Evolutionary conservation across 2,329 filamentous ascomycete species (phyloP).

Genomic region (Fusarium albidum): DNA sequence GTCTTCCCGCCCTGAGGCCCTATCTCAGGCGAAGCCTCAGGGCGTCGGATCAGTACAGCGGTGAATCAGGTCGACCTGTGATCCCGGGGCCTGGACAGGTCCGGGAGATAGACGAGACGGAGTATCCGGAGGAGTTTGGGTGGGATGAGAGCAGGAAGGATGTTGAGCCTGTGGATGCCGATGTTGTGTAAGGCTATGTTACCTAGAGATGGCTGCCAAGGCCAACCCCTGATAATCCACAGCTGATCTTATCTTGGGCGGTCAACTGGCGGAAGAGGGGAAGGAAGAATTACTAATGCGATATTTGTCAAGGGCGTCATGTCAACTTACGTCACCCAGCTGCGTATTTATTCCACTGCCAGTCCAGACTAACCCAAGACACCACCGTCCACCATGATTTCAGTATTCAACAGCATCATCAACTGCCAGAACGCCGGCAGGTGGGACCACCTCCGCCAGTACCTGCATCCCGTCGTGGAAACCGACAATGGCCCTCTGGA

Average conservation of each 20-base stretch:
- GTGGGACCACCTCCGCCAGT: neutral
- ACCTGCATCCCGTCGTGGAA: neutral
- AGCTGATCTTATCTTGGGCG: too few relatives aligned
- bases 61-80: slow-evolving; percentile 6
- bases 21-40: slow-evolving; percentile 9
- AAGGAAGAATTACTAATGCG: too few relatives aligned
- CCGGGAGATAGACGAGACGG: slow-evolving; percentile 28
- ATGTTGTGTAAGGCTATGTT: too few relatives aligned
- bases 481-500: neutral
- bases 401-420: neutral
- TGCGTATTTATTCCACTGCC: too few relatives aligned
- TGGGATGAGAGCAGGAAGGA: slow-evolving; percentile 28
- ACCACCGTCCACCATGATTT: neutral
- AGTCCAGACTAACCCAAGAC: too few relatives aligned
- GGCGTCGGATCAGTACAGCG: slow-evolving; percentile 11
- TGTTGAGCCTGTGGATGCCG: neutral
- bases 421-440: neutral
- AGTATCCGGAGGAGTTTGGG: slow-evolving; percentile 12
- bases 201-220: too few relatives aligned
- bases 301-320: too few relatives aligned
- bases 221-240: too few relatives aligned
- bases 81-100: slow-evolving; percentile 20
- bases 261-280: too few relatives aligned
- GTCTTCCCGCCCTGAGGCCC: slow-evolving; percentile 12
- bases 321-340: too few relatives aligned